Evolutionary conservation across 73 alveolate genomes (phyloP).

Genomic region (Tetrahymena thermophila): DNA sequence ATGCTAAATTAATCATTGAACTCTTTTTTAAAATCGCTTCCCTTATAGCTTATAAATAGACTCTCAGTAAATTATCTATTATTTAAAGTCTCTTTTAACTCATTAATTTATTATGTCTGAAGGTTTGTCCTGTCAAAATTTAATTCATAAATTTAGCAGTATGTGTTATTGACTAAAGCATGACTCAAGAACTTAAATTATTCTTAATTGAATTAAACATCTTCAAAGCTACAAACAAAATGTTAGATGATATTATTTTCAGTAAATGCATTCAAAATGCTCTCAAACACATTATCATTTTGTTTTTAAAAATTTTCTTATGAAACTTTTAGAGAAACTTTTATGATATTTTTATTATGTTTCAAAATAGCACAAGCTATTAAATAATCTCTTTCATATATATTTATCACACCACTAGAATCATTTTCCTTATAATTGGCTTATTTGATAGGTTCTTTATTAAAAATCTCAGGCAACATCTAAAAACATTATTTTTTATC

Average conservation of each 20-base stretch:
- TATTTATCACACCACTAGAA: not conserved
- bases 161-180: not conserved
- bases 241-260: not conserved
- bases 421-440: no score
- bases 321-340: not conserved
- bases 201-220: not conserved
- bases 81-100: not conserved
- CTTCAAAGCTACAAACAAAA: not conserved
- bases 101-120: not conserved
- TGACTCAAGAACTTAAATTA: not conserved
- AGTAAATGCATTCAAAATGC: not conserved
- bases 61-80: not conserved
- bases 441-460: not conserved
- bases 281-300: not conserved
- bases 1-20: no score
- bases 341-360: not conserved
- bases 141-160: not conserved
- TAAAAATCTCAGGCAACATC: not conserved
- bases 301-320: not conserved
- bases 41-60: not conserved
- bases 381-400: not conserved
- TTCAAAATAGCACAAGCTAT: not conserved
- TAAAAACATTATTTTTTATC: no score
- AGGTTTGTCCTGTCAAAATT: not conserved
- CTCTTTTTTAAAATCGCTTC: not conserved